A percentile compares a stretch with the other conserved stretches of the same genome.
Evolutionary conservation across 805 yeast genomes (phyloP).

Genomic region (Ogataea glucozyma): DNA sequence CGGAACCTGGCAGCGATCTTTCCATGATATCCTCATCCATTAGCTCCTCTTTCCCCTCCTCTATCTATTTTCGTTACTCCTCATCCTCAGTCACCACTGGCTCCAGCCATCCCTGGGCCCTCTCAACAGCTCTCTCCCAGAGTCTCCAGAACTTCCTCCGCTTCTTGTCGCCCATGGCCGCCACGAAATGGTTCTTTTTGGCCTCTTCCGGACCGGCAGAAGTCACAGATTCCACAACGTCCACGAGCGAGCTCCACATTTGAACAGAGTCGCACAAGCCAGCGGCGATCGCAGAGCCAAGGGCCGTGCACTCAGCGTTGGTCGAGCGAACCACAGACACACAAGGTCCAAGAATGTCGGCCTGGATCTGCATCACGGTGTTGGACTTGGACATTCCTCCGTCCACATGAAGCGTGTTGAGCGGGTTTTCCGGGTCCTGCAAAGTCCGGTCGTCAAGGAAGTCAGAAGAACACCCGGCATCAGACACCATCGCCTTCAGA

Average conservation of each 20-base stretch:
- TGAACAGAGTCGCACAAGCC: slow-evolving; percentile 66
- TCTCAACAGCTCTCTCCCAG: slow-evolving; percentile 84
- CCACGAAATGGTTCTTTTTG: slow-evolving; percentile 21
- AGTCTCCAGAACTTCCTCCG: slow-evolving; percentile 65
- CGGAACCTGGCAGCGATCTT: too few relatives aligned
- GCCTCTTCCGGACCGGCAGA: slow-evolving; percentile 27
- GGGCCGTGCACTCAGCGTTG: slow-evolving; percentile 87
- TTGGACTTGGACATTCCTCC: slow-evolving; percentile 95
- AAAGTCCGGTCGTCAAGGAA: slow-evolving; percentile 53
- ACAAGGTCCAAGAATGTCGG: slow-evolving; percentile 87
- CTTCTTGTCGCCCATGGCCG: slow-evolving; percentile 51
- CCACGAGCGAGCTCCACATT: slow-evolving; percentile 75
- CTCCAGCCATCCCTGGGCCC: slow-evolving; percentile 78
- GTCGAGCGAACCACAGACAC: slow-evolving; percentile 78
- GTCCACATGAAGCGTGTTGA: slow-evolving; percentile 64
- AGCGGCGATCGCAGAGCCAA: slow-evolving; percentile 96
- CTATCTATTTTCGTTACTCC: slow-evolving; percentile 8
- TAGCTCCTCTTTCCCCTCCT: neutral
- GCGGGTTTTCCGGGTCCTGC: slow-evolving; percentile 42
- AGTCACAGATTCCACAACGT: slow-evolving; percentile 50
- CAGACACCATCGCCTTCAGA: slow-evolving; percentile 84
- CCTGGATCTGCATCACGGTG: slow-evolving; percentile 91
- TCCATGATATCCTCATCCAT: neutral
- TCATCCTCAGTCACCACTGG: slow-evolving; percentile 11
- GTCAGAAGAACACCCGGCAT: slow-evolving; percentile 57